phyloP scores from a whole-genome alignment of 2,329 filamentous ascomycete species.

The Ramularia endophylla region DNA sequence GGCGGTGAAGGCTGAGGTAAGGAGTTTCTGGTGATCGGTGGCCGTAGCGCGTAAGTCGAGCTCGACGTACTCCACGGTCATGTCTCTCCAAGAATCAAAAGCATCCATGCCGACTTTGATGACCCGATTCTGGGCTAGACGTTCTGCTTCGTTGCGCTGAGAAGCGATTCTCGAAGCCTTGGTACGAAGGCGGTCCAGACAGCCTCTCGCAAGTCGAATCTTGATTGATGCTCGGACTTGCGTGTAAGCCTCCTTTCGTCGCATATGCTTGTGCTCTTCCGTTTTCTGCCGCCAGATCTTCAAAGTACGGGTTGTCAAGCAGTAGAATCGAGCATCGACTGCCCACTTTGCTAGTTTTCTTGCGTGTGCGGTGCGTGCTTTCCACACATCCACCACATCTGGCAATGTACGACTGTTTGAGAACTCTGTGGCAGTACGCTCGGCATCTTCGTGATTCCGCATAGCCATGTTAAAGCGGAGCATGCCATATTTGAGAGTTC shows the following conservation, averaged over 20 bases:
- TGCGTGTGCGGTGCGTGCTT: conserved; percentile 37
- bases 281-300: conserved; percentile 49
- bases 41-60: conserved; percentile 30
- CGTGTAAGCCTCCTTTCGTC: conserved; percentile 52
- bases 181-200: conserved; percentile 35
- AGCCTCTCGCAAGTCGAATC: conserved; percentile 45
- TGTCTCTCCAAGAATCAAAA: conserved; percentile 35
- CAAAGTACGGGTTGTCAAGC: conserved; percentile 44
- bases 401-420: conserved; percentile 38
- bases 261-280: conserved; percentile 45
- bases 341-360: conserved; percentile 48
- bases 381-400: conserved; percentile 32
- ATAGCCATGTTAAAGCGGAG: conserved; percentile 24
- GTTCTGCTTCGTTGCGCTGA: conserved; percentile 37
- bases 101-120: conserved; percentile 26
- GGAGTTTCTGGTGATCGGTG: conserved; percentile 27
- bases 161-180: conserved; percentile 29
- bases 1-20: conserved; percentile 30
- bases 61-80: conserved; percentile 14
- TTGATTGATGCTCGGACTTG: conserved; percentile 50
- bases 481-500: conserved; percentile 24
- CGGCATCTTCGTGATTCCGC: conserved; percentile 28
- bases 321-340: conserved; percentile 51
- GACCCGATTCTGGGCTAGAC: conserved; percentile 31
- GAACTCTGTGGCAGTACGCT: conserved; percentile 36